A percentile compares a stretch with the other conserved stretches of the same genome.
Conservation (phyloP, 768 basidiomycete species). For the Lentinula detonsa region DNA sequence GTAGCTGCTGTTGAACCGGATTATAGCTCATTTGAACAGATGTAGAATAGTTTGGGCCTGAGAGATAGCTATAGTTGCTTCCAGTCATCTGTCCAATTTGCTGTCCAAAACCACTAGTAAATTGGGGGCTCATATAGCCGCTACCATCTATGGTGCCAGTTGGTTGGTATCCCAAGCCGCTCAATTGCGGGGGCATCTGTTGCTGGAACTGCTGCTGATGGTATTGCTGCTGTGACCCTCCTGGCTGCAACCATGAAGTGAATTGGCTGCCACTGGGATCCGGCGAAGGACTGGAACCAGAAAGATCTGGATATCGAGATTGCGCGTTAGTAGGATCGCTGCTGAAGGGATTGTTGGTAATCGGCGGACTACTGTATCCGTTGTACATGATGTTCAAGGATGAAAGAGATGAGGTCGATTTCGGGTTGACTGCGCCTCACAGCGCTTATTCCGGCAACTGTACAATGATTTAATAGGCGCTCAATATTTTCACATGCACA, state of each 20-base stretch:
- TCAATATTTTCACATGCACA: not conserved
- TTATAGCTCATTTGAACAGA: constrained; percentile 26
- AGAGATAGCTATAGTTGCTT: constrained; percentile 20
- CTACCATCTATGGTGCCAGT: constrained; percentile 12
- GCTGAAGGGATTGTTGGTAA: constrained; percentile 65
- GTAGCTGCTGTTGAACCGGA: constrained; percentile 43
- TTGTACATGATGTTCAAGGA: constrained; percentile 6
- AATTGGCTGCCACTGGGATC: constrained; percentile 23
- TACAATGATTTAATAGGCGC: not conserved
- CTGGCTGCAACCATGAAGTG: constrained; percentile 29
- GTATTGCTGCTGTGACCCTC: constrained; percentile 19
- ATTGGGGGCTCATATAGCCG: constrained; percentile 22
- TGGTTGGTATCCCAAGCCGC: not conserved
- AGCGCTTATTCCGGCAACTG: not conserved
- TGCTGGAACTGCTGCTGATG: constrained; percentile 31
- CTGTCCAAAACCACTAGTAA: constrained; percentile 52
- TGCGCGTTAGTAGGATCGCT: constrained; percentile 41
- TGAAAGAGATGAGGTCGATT: not conserved
- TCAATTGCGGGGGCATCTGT: constrained; percentile 25
- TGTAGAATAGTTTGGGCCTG: constrained; percentile 15
- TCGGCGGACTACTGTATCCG: constrained; percentile 1
- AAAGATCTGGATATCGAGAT: constrained; percentile 63
- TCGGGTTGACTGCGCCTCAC: not conserved
- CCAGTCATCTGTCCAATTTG: constrained; percentile 29
- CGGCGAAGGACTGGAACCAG: constrained; percentile 17